Conservation (phyloP, 164 flowering plant species). For the Akebia trifoliata region DNA sequence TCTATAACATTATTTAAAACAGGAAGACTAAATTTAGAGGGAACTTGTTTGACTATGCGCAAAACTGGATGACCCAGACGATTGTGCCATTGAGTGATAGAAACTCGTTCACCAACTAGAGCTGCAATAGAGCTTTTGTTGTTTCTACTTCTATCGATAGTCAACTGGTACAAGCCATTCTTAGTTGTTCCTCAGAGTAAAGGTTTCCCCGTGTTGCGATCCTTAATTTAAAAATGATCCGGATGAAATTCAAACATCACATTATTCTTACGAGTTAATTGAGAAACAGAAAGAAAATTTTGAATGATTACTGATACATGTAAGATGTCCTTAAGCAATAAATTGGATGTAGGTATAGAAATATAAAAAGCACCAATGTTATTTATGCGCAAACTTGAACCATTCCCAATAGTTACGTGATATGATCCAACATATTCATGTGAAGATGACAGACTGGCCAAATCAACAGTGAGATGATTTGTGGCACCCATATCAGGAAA, state of each 20-base stretch:
- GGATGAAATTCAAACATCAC: too few relatives aligned
- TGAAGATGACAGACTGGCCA: neutral
- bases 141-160: neutral
- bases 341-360: neutral
- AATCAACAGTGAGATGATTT: too few relatives aligned
- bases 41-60: neutral
- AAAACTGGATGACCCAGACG: neutral
- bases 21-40: neutral
- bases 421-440: neutral
- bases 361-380: neutral
- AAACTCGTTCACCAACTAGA: neutral
- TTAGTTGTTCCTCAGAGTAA: too few relatives aligned
- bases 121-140: neutral
- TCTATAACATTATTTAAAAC: too few relatives aligned
- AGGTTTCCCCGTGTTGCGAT: neutral
- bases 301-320: neutral
- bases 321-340: neutral
- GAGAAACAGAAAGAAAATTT: too few relatives aligned
- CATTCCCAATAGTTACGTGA: neutral
- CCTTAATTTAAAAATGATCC: neutral
- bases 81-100: neutral
- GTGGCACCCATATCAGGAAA: too few relatives aligned
- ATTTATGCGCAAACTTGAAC: neutral
- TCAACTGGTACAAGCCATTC: neutral
- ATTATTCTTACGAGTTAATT: too few relatives aligned